Percentiles rank a stretch among this genome's conserved stretches.
Conservation (phyloP, 129 eudicot genomes). For the Artemisia annua region DNA sequence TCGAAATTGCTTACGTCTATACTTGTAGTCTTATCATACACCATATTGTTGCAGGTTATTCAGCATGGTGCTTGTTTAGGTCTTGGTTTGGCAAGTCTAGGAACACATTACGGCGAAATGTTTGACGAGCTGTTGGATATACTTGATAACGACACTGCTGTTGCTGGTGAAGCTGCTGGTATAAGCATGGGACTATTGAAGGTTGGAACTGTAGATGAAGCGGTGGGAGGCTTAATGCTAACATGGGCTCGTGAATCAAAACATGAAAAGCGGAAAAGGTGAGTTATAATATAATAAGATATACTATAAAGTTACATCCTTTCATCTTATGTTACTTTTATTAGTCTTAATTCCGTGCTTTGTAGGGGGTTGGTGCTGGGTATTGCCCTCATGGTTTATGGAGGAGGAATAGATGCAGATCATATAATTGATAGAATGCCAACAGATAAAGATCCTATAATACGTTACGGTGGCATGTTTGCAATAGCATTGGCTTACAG, state of each 20-base stretch:
- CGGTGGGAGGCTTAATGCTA: slow-evolving; percentile 77
- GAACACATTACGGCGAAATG: slow-evolving; percentile 85
- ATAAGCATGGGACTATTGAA: slow-evolving; percentile 86
- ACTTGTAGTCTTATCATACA: too few species aligned
- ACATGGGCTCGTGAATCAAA: slow-evolving; percentile 91
- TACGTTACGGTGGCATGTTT: slow-evolving; percentile 97
- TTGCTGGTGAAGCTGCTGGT: slow-evolving; percentile 99
- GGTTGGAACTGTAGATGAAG: slow-evolving; percentile 96
- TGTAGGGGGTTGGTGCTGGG: slow-evolving; percentile 86
- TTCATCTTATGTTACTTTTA: neutral
- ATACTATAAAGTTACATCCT: neutral
- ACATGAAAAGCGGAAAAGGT: slow-evolving; percentile 94
- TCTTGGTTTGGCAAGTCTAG: slow-evolving; percentile 91
- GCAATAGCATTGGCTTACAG: slow-evolving; percentile 94
- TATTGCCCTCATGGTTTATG: slow-evolving; percentile 94
- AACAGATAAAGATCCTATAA: slow-evolving; percentile 87
- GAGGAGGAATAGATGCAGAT: slow-evolving; percentile 96
- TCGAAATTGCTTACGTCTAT: too few species aligned
- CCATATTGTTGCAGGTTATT: slow-evolving; percentile 61
- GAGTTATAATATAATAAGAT: neutral
- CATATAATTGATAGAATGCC: slow-evolving; percentile 89
- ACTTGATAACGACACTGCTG: slow-evolving; percentile 83
- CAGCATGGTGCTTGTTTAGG: slow-evolving; percentile 99
- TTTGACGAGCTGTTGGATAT: slow-evolving; percentile 76
- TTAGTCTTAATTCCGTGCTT: neutral